phyloP scores from a whole-genome alignment of 768 basidiomycete species.

The Obba rivulosa region DNA sequence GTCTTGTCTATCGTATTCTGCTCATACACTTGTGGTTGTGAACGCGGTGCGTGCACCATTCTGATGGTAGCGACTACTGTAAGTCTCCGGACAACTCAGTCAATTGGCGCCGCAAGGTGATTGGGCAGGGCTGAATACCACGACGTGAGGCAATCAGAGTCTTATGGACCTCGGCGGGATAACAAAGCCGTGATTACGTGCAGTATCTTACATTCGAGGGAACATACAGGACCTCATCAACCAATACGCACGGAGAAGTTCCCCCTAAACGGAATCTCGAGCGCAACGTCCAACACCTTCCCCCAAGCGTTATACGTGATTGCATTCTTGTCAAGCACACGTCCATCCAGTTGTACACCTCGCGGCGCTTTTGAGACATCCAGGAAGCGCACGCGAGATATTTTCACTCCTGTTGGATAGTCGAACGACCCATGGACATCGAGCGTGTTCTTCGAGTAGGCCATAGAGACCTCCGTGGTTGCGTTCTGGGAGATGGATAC shows the following conservation, averaged over 20 bases:
- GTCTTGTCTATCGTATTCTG: too few species aligned
- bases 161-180: too few species aligned
- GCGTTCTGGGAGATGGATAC: constrained; percentile 34
- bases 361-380: constrained; percentile 21
- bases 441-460: constrained; percentile 22
- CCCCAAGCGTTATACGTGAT: constrained; percentile 31
- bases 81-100: too few species aligned
- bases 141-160: too few species aligned
- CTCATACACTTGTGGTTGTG: too few species aligned
- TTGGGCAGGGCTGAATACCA: too few species aligned
- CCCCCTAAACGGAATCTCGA: constrained; percentile 32
- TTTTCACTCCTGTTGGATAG: constrained; percentile 23
- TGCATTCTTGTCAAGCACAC: constrained; percentile 6
- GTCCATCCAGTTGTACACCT: constrained; percentile 17
- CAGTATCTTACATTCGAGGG: too few species aligned
- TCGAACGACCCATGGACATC: constrained; percentile 25
- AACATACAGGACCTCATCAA: not conserved
- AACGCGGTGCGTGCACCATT: too few species aligned
- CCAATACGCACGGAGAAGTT: constrained; percentile 27
- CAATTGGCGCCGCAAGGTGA: too few species aligned
- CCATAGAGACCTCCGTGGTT: constrained; percentile 26
- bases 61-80: too few species aligned
- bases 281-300: constrained; percentile 40
- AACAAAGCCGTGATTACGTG: too few species aligned
- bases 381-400: constrained; percentile 31